phyloP scores from a whole-genome alignment of 306 rosid species.

The Cyclanthera cordifolia region DNA sequence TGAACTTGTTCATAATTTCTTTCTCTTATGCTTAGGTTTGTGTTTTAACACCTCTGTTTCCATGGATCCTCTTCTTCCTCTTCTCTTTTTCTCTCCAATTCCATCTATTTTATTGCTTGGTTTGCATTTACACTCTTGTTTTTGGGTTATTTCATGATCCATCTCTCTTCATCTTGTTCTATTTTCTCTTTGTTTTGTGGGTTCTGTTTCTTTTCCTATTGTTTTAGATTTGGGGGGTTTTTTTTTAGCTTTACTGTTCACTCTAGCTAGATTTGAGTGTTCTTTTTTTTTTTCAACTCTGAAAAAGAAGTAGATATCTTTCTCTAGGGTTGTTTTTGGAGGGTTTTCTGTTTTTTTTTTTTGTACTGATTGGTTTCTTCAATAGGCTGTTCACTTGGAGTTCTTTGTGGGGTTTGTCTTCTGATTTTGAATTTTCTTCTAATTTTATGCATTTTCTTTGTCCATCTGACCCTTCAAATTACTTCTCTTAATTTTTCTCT shows the following conservation, averaged over 20 bases:
- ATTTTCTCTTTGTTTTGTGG: neutral
- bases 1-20: neutral
- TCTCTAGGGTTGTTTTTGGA: neutral
- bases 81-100: neutral
- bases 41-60: neutral
- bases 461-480: neutral
- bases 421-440: neutral
- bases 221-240: neutral
- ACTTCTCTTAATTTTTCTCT: neutral
- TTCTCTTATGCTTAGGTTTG: slow-evolving; percentile 4
- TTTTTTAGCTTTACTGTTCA: neutral
- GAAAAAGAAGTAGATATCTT: slow-evolving; percentile 5
- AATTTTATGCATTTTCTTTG: neutral
- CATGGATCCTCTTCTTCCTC: neutral
- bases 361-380: neutral
- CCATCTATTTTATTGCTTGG: neutral
- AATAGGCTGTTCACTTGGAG: neutral
- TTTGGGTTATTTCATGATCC: slow-evolving; percentile 2
- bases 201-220: too few species aligned
- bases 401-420: slow-evolving; percentile 3
- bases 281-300: neutral
- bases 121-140: neutral
- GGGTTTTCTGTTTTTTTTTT: too few species aligned
- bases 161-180: too few species aligned
- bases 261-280: slow-evolving; percentile 2